A percentile compares a stretch with the other conserved stretches of the same genome.
These are phyloP conservation scores for Cadophora malorum DNA, from an alignment of 2,329 filamentous ascomycete genomes.

Conservation along the genomic window DNA sequence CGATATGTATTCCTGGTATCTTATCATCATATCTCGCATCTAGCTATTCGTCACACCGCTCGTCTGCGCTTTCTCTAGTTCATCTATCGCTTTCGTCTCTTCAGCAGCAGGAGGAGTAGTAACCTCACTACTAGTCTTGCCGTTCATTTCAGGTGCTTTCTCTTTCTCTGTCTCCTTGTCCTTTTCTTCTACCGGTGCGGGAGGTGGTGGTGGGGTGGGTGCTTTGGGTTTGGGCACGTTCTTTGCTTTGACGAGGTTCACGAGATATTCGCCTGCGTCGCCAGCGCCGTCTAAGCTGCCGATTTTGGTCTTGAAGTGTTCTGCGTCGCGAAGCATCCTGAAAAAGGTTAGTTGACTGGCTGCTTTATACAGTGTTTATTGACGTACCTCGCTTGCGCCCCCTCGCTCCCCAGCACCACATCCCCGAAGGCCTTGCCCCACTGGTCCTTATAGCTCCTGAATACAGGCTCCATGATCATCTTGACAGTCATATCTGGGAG, in stretches of 20 bases:
- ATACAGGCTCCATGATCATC: slow-evolving; percentile 75
- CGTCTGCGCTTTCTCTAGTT: slow-evolving; percentile 12
- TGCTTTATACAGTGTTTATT: neutral
- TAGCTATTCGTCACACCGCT: neutral
- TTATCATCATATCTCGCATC: slow-evolving; percentile 2
- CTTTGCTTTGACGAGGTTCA: slow-evolving; percentile 68
- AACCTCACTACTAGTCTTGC: slow-evolving; percentile 15
- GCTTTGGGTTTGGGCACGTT: slow-evolving; percentile 28
- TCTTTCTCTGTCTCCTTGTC: neutral
- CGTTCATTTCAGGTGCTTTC: slow-evolving; percentile 1
- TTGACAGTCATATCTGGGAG: slow-evolving; percentile 66
- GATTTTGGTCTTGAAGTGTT: slow-evolving; percentile 66
- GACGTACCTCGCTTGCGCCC: slow-evolving; percentile 65
- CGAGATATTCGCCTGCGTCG: slow-evolving; percentile 73
- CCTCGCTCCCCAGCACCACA: slow-evolving; percentile 61
- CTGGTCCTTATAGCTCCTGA: slow-evolving; percentile 69
- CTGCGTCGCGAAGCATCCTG: slow-evolving; percentile 68
- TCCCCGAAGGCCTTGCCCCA: slow-evolving; percentile 69
- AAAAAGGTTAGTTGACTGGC: slow-evolving; percentile 5
- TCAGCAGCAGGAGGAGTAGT: neutral
- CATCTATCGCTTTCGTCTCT: neutral
- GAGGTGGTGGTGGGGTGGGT: slow-evolving; percentile 1
- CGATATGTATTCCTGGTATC: slow-evolving; percentile 2
- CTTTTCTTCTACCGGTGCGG: neutral
- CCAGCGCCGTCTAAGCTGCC: slow-evolving; percentile 69